These are phyloP conservation scores for Copromyces sp. DNA, from an alignment of 495 filamentous ascomycete species.

Conservation along the genomic window DNA sequence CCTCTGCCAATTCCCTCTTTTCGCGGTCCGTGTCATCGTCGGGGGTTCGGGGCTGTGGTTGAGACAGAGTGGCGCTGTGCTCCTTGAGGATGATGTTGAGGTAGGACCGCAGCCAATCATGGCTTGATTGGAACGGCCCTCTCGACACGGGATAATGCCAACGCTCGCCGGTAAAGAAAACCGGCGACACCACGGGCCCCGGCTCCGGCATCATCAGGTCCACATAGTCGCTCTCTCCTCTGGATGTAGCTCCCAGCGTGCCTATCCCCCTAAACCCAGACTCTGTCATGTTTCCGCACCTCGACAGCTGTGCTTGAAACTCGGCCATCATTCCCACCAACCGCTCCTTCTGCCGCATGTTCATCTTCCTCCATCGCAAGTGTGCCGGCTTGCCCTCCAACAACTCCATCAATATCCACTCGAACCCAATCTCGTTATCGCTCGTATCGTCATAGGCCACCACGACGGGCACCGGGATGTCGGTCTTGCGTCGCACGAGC, in stretches of 20 bases:
- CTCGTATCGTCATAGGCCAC: conserved; percentile 36
- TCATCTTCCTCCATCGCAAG: conserved; percentile 32
- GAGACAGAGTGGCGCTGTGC: conserved; percentile 10
- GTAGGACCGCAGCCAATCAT: conserved; percentile 22
- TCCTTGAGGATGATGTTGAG: conserved; percentile 20
- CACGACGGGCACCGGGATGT: conserved; percentile 42
- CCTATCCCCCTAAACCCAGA: conserved; percentile 30
- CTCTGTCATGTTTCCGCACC: conserved; percentile 15
- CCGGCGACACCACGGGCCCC: conserved; percentile 16
- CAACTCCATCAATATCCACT: conserved; percentile 50
- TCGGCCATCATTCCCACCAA: conserved; percentile 30
- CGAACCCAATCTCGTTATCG: conserved; percentile 41
- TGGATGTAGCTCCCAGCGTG: conserved; percentile 4
- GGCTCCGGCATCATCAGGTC: conserved; percentile 2
- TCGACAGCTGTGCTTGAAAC: conserved; percentile 21
- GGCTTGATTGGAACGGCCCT: conserved; percentile 18
- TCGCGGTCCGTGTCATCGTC: conserved; percentile 11
- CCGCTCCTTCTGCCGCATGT: conserved; percentile 24
- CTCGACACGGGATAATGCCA: conserved; percentile 18
- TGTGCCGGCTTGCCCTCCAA: conserved; percentile 32
- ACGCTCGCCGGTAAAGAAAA: conserved; percentile 19
- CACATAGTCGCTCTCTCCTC: neutral
- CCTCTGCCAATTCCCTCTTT: conserved; percentile 20
- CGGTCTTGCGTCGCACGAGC: conserved; percentile 35
- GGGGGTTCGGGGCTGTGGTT: neutral